Base-by-base conservation (phyloP, 257 asterid genomes). In the Primulina tabacum region DNA sequence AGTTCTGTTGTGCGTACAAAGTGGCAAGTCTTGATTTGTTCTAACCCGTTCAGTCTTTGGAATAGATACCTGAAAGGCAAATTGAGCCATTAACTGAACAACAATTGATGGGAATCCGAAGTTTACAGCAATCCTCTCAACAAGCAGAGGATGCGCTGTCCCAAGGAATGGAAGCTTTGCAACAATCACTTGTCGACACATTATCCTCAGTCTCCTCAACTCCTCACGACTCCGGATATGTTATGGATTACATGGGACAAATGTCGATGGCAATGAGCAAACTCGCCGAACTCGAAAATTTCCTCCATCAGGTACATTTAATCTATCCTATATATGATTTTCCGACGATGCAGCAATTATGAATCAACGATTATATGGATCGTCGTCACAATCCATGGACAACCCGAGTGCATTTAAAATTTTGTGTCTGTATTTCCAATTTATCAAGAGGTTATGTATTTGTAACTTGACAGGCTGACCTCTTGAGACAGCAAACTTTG, bases 141-240 rank as follows among this genome's bases (percentile, higher is more conserved):
- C 92, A 93, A 43, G 96, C 99, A 0, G 99, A 93, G 86, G 96
- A 90, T 61, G 99, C 99, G 66, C 79, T 93, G 55, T 87, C 99
- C 8, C 99, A 93, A 75, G 99, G 97, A 75, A 89, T 93, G 95
- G 97, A 90, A 79, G 99, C 96, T 21, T 77, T 89, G 80, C 96
- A 93, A 61, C 95, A 83, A 18, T 76, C 95, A 7, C 88, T 93
- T 2, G 82, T 87, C 0, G 96, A 93, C 38, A 89, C 97, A 8
- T 90, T 93, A 56, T 93, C 98, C 0, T 78, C 89, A 3, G 81
- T 76, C 14, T 70, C 87, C 34, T 81, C 83, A 1, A 85, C 82
- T 2, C 81, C 90, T 6, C 75, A 75, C 10, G 81, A 77, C 40
- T 76, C 89, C 0, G 85, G 82, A 20, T 86, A 88, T 52, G 96